phyloP scores from a whole-genome alignment of 345 rosid species.

The Lumnitzera littorea region DNA sequence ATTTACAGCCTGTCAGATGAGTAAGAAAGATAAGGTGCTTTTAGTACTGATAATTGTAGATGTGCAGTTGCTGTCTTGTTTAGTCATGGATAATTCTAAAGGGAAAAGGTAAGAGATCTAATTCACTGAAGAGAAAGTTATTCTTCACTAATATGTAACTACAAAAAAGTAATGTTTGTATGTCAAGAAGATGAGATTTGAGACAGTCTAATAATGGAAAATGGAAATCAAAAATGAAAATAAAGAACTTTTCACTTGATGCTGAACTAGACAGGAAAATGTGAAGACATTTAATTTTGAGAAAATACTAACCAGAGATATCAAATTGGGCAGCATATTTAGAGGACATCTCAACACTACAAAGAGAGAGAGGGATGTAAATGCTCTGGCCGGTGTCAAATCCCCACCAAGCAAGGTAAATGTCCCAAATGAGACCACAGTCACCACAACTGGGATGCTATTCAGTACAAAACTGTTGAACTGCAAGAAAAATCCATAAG shows the following conservation, averaged over 20 bases:
- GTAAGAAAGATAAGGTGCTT: not conserved
- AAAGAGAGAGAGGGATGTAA: constrained; percentile 91
- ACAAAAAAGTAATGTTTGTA: no score
- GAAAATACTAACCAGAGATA: constrained; percentile 61
- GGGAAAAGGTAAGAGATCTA: no score
- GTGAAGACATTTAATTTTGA: not conserved
- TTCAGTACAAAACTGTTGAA: constrained; percentile 74
- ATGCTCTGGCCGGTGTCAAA: constrained; percentile 90
- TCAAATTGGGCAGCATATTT: constrained; percentile 76
- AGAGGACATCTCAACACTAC: constrained; percentile 72
- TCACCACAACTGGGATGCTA: constrained; percentile 82
- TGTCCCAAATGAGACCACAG: constrained; percentile 80
- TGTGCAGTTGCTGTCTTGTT: no score
- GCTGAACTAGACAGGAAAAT: no score
- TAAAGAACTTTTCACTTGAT: no score
- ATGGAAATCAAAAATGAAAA: no score
- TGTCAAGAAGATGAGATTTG: no score
- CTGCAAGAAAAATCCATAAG: constrained; percentile 38
- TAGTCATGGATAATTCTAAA: no score
- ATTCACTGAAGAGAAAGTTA: no score
- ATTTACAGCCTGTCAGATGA: constrained; percentile 60
- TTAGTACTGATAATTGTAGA: no score
- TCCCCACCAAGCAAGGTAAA: constrained; percentile 92
- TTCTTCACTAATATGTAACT: no score
- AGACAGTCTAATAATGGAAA: no score